Evolutionary conservation across 129 eudicot genomes (phyloP), one percentile per base, ranked within the genome.

Genomic region (Ambrosia artemisiifolia): DNA sequence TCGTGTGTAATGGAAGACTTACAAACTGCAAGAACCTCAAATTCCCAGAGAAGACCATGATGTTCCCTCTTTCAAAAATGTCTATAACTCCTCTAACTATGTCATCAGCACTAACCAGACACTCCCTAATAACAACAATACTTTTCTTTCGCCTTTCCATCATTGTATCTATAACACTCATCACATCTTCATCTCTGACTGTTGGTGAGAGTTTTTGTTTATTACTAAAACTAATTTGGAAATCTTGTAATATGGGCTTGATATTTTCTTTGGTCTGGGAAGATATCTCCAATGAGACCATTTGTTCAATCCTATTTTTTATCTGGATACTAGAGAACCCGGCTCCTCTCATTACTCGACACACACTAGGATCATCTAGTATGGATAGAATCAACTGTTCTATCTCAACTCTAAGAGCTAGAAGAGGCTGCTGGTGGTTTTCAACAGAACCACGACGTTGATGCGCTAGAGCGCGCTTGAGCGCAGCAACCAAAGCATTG

Each of bases 341-440:
- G 24, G 97, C 97, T 70, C 86, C 97, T 40, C 97, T 81, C 97
- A 91, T 91, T 75, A 88, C 97, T 76, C 97, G 76, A 71, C 97
- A 88, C 75, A 91, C 96, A 81, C 97, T 91, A 30, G 97, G 97
- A 48, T 91, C 97, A 86, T 91, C 97, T 4, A 91, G 83, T 49
- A 91, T 88, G 43, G 97, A 91, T n/a, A 88, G 74, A 0, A 88
- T 84, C 2, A 91, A 88, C 75, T 91, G 97, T 62, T 84, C 92
- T 35, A 89, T 77, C 88, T 88, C 97, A 32, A 91, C 88, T 75
- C 86, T 91, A 30, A 85, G 86, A 77, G 95, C 92, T 75, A 91
- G 51, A 14, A 88, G 82, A 46, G 97, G 93, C 78, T 88, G 97
- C 50, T 91, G 95, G 32, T 91, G 92, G 80, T 75, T 86, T 35